Base-by-base conservation (phyloP, 345 rosid species). In the Citrus maxima region DNA sequence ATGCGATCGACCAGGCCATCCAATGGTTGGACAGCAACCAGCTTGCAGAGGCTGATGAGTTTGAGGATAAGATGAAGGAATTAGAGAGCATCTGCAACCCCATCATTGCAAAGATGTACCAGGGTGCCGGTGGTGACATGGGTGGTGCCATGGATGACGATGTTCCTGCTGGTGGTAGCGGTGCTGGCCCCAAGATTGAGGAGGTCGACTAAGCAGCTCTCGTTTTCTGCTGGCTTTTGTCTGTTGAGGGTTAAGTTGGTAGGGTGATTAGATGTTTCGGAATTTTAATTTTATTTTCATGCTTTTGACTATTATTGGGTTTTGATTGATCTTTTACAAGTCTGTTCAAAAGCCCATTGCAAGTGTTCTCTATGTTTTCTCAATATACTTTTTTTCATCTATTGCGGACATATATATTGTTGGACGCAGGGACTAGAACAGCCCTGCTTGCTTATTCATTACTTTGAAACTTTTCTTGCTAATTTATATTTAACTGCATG, bases 41-140 rank as follows among this genome's bases (percentile, higher is more conserved):
- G 79, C 89, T 93, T 32, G 95, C 93, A 0, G 93, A 91, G 82
- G 89, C 90, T 0, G 96, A 91, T 27, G 94, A 90, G 77, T 87
- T 91, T 0, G 96, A 92, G 65, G 96, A 92, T 88, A 92, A 89
- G 87, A 89, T 92, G 95, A 91, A 91, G 85, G 97, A 91, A n/a
- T 72, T 93, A 87, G 97, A 93, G 86, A 83, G 92, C 84, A 82
- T 90, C 65, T 93, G 92, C 88, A 93, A 91, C 84, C 97, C 97
- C 14, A 93, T 93, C 81, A 93, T 91, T 3, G 93, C 95, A 0
- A 93, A 93, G 84, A 90, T 91, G 93, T 93, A 92, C 84, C 87
- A 89, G 70, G 97, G 94, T 34, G 90, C 94, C 51, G 94, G 92
- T 5, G 89, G 81, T 40, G 91, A 82, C 49, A 79, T 81, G 49